phyloP scores from a whole-genome alignment of 2,329 filamentous ascomycete genomes.

The Aspergillus chevalieri region DNA sequence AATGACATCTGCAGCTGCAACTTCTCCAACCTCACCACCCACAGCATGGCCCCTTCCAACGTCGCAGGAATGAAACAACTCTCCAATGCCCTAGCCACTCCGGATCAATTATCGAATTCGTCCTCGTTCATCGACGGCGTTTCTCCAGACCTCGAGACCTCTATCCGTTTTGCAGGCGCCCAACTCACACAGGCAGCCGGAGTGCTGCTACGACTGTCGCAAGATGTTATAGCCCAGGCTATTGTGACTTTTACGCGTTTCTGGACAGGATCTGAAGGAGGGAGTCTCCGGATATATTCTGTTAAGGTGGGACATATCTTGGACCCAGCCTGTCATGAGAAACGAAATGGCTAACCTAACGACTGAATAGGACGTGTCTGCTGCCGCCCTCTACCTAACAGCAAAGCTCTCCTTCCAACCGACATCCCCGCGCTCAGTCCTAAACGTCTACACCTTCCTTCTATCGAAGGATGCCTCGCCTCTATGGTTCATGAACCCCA shows the following conservation, averaged over 20 bases:
- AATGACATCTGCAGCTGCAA: not conserved
- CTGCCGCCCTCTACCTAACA: slow-evolving; percentile 71
- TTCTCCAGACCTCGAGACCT: slow-evolving; percentile 36
- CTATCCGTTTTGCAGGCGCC: slow-evolving; percentile 40
- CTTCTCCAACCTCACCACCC: slow-evolving; percentile 5
- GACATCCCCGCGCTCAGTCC: slow-evolving; percentile 69
- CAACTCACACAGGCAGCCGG: slow-evolving; percentile 44
- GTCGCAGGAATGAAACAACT: slow-evolving; percentile 28
- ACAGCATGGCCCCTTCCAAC: slow-evolving; percentile 20
- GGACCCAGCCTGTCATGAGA: not conserved
- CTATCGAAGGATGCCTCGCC: slow-evolving; percentile 54
- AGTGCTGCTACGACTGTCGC: slow-evolving; percentile 73
- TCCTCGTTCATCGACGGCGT: slow-evolving; percentile 41
- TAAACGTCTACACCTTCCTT: slow-evolving; percentile 81
- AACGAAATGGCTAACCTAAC: no score
- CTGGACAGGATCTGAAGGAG: slow-evolving; percentile 55
- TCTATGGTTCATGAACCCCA: slow-evolving; percentile 38
- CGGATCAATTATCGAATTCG: slow-evolving; percentile 39
- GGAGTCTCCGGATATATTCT: slow-evolving; percentile 38
- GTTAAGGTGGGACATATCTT: slow-evolving; percentile 29
- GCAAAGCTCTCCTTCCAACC: slow-evolving; percentile 76
- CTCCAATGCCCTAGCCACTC: slow-evolving; percentile 42
- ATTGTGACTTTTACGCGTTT: slow-evolving; percentile 76
- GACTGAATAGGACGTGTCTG: slow-evolving; percentile 63
- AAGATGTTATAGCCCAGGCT: slow-evolving; percentile 78